These are phyloP conservation scores for Paramarasmius palmivorus DNA, from an alignment of 1,284 basidiomycete species.

Conservation along the genomic window DNA sequence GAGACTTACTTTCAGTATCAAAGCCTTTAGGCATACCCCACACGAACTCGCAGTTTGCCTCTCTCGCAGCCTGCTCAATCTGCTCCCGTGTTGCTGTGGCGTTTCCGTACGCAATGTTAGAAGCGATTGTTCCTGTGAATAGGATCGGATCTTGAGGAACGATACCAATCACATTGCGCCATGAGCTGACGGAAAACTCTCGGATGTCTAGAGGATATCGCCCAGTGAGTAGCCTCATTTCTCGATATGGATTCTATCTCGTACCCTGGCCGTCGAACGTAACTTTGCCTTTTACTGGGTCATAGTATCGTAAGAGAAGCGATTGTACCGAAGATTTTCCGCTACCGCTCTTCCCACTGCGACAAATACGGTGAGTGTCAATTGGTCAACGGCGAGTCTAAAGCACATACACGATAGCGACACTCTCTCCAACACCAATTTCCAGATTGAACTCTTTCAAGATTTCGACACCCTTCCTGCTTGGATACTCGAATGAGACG, in stretches of 20 bases:
- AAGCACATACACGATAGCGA: slow-evolving; percentile 83
- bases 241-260: slow-evolving; percentile 12
- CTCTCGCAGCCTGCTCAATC: slow-evolving; percentile 84
- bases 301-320: slow-evolving; percentile 90
- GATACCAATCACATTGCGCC: slow-evolving; percentile 85
- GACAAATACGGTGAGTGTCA: background rate
- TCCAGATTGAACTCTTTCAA: slow-evolving; percentile 80
- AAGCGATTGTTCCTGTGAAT: slow-evolving; percentile 87
- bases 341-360: slow-evolving; percentile 84
- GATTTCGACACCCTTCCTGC: slow-evolving; percentile 75
- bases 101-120: slow-evolving; percentile 92
- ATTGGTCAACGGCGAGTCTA: slow-evolving; percentile 1
- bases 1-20: slow-evolving; percentile 38
- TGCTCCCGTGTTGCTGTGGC: slow-evolving; percentile 73
- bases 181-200: slow-evolving; percentile 80
- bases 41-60: slow-evolving; percentile 96
- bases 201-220: slow-evolving; percentile 63
- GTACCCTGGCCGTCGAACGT: slow-evolving; percentile 85
- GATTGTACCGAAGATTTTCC: slow-evolving; percentile 93
- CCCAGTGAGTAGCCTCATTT: slow-evolving; percentile 6
- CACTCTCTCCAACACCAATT: slow-evolving; percentile 80
- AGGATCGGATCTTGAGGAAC: slow-evolving; percentile 83
- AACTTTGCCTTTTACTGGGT: slow-evolving; percentile 81
- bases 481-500: slow-evolving; percentile 87
- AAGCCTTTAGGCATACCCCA: slow-evolving; percentile 83